Percentiles rank a stretch among this genome's conserved stretches.
These are phyloP conservation scores for Nakazawaea ernobii DNA, from an alignment of 805 yeast genomes.

Conservation along the genomic window DNA sequence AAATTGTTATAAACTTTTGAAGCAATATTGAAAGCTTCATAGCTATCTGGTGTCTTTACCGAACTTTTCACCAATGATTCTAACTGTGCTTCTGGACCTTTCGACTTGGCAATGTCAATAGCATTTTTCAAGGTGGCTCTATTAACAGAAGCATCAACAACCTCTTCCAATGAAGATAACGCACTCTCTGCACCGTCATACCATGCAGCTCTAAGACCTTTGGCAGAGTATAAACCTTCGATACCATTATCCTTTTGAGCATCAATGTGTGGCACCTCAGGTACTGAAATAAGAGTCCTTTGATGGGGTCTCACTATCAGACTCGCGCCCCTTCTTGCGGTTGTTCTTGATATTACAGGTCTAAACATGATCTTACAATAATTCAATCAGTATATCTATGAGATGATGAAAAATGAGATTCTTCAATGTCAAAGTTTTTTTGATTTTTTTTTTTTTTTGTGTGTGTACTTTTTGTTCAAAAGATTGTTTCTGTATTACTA, in stretches of 20 bases:
- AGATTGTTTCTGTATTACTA: no score
- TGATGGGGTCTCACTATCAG: not conserved
- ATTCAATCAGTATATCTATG: no score
- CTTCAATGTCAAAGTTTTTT: no score
- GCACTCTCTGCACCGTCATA: constrained; percentile 34
- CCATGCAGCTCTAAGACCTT: constrained; percentile 49
- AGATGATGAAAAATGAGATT: no score
- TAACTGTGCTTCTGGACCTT: constrained; percentile 8
- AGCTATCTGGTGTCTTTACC: constrained; percentile 39
- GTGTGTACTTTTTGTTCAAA: no score
- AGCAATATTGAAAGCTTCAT: constrained; percentile 38
- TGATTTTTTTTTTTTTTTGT: no score
- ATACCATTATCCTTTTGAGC: constrained; percentile 30
- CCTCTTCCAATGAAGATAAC: constrained; percentile 34
- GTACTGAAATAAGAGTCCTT: constrained; percentile 12
- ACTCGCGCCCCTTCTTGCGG: not conserved
- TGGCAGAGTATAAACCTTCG: constrained; percentile 41
- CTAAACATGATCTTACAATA: not conserved
- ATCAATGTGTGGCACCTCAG: constrained; percentile 18
- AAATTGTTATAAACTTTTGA: constrained; percentile 42
- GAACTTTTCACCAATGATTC: constrained; percentile 35
- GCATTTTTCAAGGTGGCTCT: constrained; percentile 21
- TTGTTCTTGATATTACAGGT: not conserved
- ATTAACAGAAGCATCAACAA: constrained; percentile 24
- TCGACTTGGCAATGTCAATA: constrained; percentile 11